phyloP scores from a whole-genome alignment of 1,284 basidiomycete genomes.

The Fomitopsis pinicola region DNA sequence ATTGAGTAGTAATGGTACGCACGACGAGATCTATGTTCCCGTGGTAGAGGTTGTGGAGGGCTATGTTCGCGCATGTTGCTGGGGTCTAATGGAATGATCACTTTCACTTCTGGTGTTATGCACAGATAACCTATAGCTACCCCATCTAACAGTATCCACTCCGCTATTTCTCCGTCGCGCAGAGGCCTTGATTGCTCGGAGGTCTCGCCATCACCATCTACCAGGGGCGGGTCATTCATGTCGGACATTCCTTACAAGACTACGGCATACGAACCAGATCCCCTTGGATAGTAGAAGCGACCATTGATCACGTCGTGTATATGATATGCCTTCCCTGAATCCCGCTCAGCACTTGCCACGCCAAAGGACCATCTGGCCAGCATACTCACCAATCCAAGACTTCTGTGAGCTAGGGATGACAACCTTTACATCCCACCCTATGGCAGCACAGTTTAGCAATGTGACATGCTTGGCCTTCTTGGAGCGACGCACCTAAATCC shows the following conservation, averaged over 20 bases:
- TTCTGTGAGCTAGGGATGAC: slow-evolving; percentile 87
- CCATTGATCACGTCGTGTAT: slow-evolving; percentile 78
- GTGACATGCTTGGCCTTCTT: neutral
- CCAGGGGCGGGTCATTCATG: slow-evolving; percentile 1
- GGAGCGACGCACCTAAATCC: slow-evolving; percentile 48
- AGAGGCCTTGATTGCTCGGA: slow-evolving; percentile 60
- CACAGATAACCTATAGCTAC: slow-evolving; percentile 34
- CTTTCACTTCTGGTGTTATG: neutral
- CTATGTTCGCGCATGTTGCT: slow-evolving; percentile 88
- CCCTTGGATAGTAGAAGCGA: slow-evolving; percentile 77
- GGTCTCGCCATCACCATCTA: slow-evolving; percentile 72
- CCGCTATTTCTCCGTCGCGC: slow-evolving; percentile 71
- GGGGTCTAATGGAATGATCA: slow-evolving; percentile 58
- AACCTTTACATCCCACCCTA: slow-evolving; percentile 85
- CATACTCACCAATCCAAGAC: slow-evolving; percentile 75
- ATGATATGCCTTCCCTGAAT: slow-evolving; percentile 76
- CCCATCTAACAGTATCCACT: slow-evolving; percentile 87
- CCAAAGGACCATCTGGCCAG: neutral
- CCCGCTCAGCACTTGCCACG: neutral
- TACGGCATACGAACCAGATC: slow-evolving; percentile 38
- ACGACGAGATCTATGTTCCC: slow-evolving; percentile 84
- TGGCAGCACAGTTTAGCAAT: slow-evolving; percentile 2
- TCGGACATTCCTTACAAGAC: neutral
- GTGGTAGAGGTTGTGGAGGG: slow-evolving; percentile 82
- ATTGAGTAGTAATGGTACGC: slow-evolving; percentile 21